Conservation (phyloP, 1,284 basidiomycete genomes). For the Nidula niveotomentosa region DNA sequence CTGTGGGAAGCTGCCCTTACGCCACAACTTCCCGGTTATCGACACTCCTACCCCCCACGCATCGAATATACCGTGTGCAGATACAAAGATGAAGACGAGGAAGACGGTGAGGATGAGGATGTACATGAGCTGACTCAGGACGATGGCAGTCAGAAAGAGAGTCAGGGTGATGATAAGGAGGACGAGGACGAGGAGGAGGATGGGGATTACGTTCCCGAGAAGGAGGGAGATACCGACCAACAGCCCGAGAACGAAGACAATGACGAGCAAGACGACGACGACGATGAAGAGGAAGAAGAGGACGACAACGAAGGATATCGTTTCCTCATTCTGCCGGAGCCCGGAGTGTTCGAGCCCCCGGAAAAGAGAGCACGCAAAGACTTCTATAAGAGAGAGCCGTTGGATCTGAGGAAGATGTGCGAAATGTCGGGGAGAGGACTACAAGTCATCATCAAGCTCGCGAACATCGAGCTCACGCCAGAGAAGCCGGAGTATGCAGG, state of each 20-base stretch:
- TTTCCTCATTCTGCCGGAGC: conserved; percentile 11
- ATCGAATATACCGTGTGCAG: conserved; percentile 13
- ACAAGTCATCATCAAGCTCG: conserved; percentile 52
- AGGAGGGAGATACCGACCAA: no score
- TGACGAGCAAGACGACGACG: conserved; percentile 10
- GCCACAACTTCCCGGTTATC: conserved; percentile 2
- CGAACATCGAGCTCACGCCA: conserved; percentile 46
- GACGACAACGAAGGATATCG: conserved; percentile 13
- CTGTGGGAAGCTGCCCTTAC: conserved; percentile 24
- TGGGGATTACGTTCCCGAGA: conserved; percentile 8
- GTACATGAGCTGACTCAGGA: conserved; percentile 4
- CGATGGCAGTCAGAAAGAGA: conserved; percentile 2
- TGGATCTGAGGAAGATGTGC: no score
- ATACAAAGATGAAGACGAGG: conserved; percentile 12
- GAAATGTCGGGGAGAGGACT: conserved; percentile 13
- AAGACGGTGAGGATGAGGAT: conserved; percentile 14
- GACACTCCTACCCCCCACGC: conserved; percentile 11
- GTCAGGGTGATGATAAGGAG: conserved; percentile 9
- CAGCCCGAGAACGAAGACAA: neutral
- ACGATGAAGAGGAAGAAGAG: conserved; percentile 8
- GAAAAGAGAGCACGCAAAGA: no score
- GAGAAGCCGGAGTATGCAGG: conserved; percentile 36
- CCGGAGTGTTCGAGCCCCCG: conserved; percentile 1
- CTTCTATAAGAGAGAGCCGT: no score
- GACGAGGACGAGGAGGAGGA: conserved; percentile 9